phyloP scores from a whole-genome alignment of 345 rosid species.

The Citrus trifoliata region DNA sequence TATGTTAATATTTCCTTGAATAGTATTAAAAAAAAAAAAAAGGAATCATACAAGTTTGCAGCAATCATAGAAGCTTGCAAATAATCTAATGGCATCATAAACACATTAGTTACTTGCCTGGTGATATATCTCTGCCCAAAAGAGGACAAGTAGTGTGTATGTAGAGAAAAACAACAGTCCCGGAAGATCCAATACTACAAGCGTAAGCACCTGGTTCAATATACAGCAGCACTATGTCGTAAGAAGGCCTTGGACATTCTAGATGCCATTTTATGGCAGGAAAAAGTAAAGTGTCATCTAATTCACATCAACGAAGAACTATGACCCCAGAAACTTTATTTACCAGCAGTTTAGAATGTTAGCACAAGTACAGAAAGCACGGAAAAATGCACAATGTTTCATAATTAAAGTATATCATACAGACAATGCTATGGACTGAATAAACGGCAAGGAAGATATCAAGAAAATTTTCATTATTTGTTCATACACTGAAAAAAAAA shows the following conservation, averaged over 20 bases:
- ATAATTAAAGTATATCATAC: neutral
- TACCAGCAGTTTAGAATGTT: neutral
- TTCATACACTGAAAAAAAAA: neutral
- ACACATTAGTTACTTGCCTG: constrained; percentile 53
- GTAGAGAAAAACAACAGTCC: constrained; percentile 91
- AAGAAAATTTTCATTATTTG: neutral
- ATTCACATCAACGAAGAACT: neutral
- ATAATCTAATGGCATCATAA: neutral
- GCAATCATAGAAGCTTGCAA: neutral
- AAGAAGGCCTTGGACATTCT: constrained; percentile 4
- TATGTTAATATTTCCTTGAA: constrained; percentile 18
- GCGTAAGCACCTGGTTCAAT: constrained; percentile 55
- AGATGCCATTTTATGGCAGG: neutral
- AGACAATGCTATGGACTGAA: neutral
- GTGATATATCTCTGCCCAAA: constrained; percentile 99
- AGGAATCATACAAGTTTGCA: neutral
- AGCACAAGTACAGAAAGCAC: neutral
- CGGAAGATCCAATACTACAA: constrained; percentile 79
- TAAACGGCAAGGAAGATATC: neutral
- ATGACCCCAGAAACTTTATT: neutral
- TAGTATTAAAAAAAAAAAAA: neutral
- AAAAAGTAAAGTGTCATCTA: neutral
- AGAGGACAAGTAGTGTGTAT: constrained; percentile 84
- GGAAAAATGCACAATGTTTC: neutral
- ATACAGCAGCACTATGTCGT: constrained; percentile 11